A percentile compares a stretch with the other conserved stretches of the same genome.
phyloP scores from a whole-genome alignment of 116 monocot genomes.

The Zostera marina region DNA sequence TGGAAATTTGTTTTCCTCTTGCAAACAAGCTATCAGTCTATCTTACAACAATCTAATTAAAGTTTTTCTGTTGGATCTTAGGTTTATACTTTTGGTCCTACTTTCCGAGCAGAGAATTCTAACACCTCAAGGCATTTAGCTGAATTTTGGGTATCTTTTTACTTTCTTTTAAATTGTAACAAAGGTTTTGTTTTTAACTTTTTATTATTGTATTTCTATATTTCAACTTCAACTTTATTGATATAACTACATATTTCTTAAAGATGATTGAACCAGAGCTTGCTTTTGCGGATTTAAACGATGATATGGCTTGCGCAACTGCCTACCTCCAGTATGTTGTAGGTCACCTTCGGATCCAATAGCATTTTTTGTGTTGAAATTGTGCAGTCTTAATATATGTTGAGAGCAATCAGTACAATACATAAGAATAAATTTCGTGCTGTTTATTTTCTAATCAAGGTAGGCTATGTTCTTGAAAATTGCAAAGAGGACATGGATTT shows the following conservation, averaged over 20 bases:
- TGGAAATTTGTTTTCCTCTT: slow-evolving; percentile 1
- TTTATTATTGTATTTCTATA: background rate
- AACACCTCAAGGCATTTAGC: slow-evolving; percentile 93
- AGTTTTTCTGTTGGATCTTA: slow-evolving; percentile 2
- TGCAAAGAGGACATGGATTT: slow-evolving; percentile 99
- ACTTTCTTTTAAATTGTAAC: background rate
- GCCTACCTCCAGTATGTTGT: slow-evolving; percentile 99
- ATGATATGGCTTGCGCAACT: slow-evolving; percentile 99
- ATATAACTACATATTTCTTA: background rate
- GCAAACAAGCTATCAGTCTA: background rate
- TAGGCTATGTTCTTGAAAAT: slow-evolving; percentile 80
- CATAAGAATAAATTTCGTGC: background rate
- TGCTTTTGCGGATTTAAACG: slow-evolving; percentile 93
- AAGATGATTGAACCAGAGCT: slow-evolving; percentile 99
- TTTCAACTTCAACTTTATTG: slow-evolving; percentile 2
- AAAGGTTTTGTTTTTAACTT: background rate
- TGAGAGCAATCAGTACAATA: too few relatives aligned
- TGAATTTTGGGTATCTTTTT: slow-evolving; percentile 87
- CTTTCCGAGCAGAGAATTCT: slow-evolving; percentile 97
- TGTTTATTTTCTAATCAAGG: slow-evolving; percentile 29
- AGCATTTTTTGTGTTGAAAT: background rate
- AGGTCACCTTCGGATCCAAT: slow-evolving; percentile 30
- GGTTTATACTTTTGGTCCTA: slow-evolving; percentile 98
- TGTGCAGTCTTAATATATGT: background rate
- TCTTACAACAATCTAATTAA: background rate